A percentile compares a stretch with the other conserved stretches of the same genome.
Conservation (phyloP, 2,329 filamentous ascomycete species). For the Chalaropsis thielavioides region DNA sequence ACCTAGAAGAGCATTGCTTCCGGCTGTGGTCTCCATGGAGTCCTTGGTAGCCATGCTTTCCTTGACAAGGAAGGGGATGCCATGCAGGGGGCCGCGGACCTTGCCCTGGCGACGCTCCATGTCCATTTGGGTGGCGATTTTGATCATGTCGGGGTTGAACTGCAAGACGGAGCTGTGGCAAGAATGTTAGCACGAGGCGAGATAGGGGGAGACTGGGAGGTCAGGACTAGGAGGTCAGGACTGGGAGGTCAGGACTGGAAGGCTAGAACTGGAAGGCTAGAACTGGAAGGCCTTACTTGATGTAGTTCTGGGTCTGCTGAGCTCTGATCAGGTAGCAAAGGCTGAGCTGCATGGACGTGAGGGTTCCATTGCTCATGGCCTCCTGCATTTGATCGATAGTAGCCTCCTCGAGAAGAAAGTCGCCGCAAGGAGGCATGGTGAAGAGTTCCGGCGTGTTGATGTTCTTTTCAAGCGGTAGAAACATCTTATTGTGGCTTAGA, state of each 20-base stretch:
- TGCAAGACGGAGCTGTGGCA: slow-evolving; percentile 42
- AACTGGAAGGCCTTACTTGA: slow-evolving; percentile 35
- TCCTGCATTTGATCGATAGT: slow-evolving; percentile 53
- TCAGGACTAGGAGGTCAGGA: too few relatives aligned
- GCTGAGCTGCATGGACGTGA: slow-evolving; percentile 45
- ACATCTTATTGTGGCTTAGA: neutral
- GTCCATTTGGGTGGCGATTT: slow-evolving; percentile 47
- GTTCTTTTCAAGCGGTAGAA: slow-evolving; percentile 27
- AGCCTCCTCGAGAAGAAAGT: slow-evolving; percentile 50
- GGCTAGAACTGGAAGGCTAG: neutral
- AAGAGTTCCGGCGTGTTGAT: slow-evolving; percentile 33
- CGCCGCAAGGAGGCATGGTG: slow-evolving; percentile 47
- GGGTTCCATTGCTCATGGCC: slow-evolving; percentile 36
- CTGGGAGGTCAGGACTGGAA: neutral
- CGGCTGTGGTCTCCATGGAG: slow-evolving; percentile 59
- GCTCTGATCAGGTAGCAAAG: slow-evolving; percentile 48
- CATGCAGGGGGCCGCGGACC: slow-evolving; percentile 53
- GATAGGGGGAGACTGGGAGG: neutral
- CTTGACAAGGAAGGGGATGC: slow-evolving; percentile 62
- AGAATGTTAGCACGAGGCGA: neutral
- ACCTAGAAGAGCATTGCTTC: slow-evolving; percentile 51
- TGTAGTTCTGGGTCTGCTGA: slow-evolving; percentile 48
- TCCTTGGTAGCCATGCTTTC: slow-evolving; percentile 58
- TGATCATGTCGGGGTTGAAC: slow-evolving; percentile 50
- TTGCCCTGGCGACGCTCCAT: slow-evolving; percentile 41